phyloP scores from a whole-genome alignment of 768 basidiomycete genomes.

The Suillus subalutaceus region DNA sequence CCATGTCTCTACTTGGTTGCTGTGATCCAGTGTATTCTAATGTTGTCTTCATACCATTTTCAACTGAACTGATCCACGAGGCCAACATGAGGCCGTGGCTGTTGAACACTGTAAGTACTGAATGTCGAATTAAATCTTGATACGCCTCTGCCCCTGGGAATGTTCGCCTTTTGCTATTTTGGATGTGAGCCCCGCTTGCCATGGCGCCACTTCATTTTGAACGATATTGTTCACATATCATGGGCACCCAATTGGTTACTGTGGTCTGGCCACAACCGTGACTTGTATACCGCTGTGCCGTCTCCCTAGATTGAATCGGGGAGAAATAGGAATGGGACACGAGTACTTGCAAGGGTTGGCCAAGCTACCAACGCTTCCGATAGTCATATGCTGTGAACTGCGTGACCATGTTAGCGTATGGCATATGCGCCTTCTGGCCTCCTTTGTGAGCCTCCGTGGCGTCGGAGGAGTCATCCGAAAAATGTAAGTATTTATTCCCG shows the following conservation, averaged over 20 bases:
- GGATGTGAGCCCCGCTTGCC: background rate
- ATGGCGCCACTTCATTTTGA: background rate
- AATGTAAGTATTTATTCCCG: background rate
- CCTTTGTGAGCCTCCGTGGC: background rate
- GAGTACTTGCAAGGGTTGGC: background rate
- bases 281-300: background rate
- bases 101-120: background rate
- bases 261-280: background rate
- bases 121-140: background rate
- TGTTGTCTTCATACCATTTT: slow-evolving; percentile 9
- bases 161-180: background rate
- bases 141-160: background rate
- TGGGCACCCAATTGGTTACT: background rate
- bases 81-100: slow-evolving; percentile 1
- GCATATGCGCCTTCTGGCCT: background rate
- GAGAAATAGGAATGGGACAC: background rate
- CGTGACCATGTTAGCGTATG: background rate
- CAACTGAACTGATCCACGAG: background rate
- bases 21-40: slow-evolving; percentile 11
- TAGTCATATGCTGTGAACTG: background rate
- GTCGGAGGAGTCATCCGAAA: background rate
- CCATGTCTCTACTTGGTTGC: slow-evolving; percentile 8
- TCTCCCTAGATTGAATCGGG: background rate
- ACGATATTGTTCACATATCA: background rate
- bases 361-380: background rate